Percentiles rank a stretch among this genome's conserved stretches.
phyloP scores from a whole-genome alignment of 345 rosid genomes.

The Hibiscus mutabilis region DNA sequence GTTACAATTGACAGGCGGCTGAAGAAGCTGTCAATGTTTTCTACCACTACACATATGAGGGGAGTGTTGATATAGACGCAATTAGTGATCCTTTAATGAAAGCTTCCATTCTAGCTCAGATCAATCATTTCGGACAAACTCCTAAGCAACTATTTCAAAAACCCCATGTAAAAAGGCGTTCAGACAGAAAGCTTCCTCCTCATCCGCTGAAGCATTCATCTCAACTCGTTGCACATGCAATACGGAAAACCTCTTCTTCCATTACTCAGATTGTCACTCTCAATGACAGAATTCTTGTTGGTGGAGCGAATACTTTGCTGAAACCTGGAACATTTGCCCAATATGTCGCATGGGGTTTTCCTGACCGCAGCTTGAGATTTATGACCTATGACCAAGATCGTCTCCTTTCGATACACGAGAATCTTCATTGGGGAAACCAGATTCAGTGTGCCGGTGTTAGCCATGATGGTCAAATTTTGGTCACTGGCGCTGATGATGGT shows the following conservation, averaged over 20 bases:
- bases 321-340: constrained; percentile 86
- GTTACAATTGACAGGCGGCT: constrained; percentile 60
- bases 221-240: constrained; percentile 77
- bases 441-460: constrained; percentile 80
- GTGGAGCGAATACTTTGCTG: constrained; percentile 61
- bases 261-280: constrained; percentile 67
- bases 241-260: constrained; percentile 67
- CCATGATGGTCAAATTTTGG: constrained; percentile 88
- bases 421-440: constrained; percentile 91
- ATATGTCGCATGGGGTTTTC: constrained; percentile 93
- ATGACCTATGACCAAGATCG: constrained; percentile 94
- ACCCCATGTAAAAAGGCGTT: constrained; percentile 79
- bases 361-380: constrained; percentile 94
- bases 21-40: constrained; percentile 98
- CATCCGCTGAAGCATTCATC: constrained; percentile 82
- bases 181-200: constrained; percentile 65
- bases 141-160: constrained; percentile 95
- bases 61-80: constrained; percentile 96
- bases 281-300: constrained; percentile 79
- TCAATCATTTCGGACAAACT: constrained; percentile 98
- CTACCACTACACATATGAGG: constrained; percentile 99
- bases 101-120: constrained; percentile 97
- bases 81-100: constrained; percentile 97
- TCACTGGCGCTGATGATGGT: constrained; percentile 95
- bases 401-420: constrained; percentile 88